phyloP scores from a whole-genome alignment of 2,329 filamentous ascomycete species.

The Dothistroma pini region DNA sequence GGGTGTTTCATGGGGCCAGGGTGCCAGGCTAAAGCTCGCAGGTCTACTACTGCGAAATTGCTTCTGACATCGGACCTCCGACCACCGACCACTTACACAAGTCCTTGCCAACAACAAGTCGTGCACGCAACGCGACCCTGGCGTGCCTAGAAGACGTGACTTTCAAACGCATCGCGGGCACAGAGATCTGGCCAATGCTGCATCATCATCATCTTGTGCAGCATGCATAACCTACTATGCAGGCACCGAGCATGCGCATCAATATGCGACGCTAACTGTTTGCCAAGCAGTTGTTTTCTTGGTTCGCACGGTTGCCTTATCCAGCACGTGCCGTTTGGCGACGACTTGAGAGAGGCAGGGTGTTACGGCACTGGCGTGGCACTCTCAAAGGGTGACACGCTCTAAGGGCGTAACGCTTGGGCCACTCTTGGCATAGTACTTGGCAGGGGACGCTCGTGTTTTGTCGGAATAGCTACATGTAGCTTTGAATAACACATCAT shows the following conservation, averaged over 20 bases:
- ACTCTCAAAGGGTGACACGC: too few relatives aligned
- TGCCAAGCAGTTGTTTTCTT: not conserved
- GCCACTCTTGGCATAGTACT: too few relatives aligned
- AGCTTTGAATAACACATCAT: too few relatives aligned
- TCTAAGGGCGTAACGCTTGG: too few relatives aligned
- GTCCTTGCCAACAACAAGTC: not conserved
- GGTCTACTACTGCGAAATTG: not conserved
- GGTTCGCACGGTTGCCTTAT: not conserved
- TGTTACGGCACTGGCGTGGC: too few relatives aligned
- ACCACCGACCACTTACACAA: not conserved
- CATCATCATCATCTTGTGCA: not conserved
- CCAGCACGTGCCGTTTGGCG: too few relatives aligned
- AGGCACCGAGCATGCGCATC: not conserved
- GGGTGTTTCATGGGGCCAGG: not conserved
- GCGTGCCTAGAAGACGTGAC: not conserved
- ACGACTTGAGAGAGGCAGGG: too few relatives aligned
- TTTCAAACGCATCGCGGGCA: not conserved
- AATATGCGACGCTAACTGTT: not conserved
- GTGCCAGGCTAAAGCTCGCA: not conserved
- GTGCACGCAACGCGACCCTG: not conserved
- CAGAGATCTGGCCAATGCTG: not conserved
- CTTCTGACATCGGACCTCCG: not conserved
- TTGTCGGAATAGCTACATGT: too few relatives aligned
- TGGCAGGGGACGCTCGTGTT: too few relatives aligned
- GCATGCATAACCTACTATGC: not conserved